These are phyloP conservation scores for Themeda triandra DNA, from an alignment of 176 grass and related monocot species.

Conservation along the genomic window DNA sequence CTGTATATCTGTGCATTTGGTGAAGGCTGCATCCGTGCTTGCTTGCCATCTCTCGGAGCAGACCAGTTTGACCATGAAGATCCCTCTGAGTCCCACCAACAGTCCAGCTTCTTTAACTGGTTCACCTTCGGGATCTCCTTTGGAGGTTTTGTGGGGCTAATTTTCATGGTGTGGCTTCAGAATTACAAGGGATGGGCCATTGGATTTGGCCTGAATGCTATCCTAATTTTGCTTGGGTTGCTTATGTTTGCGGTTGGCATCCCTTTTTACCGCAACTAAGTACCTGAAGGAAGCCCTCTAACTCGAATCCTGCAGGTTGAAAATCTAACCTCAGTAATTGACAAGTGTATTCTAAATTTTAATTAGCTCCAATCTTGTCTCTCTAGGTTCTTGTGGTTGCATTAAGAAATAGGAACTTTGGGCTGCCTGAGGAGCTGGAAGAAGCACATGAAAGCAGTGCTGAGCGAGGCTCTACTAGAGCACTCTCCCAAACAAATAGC, in stretches of 20 bases:
- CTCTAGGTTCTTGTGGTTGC: constrained; percentile 67
- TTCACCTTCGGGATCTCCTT: constrained; percentile 48
- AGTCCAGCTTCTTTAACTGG: constrained; percentile 67
- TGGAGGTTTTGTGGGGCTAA: constrained; percentile 51
- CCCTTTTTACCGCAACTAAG: constrained; percentile 57
- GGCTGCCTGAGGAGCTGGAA: constrained; percentile 39
- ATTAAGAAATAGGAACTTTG: constrained; percentile 56
- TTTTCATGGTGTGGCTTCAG: constrained; percentile 59
- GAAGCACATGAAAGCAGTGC: constrained; percentile 20
- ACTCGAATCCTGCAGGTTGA: constrained; percentile 52
- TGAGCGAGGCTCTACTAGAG: constrained; percentile 8
- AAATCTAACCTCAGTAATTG: not conserved
- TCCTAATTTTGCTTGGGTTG: constrained; percentile 44
- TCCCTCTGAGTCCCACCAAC: constrained; percentile 30
- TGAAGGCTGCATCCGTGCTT: constrained; percentile 51
- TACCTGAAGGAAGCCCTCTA: constrained; percentile 49
- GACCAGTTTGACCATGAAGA: constrained; percentile 67
- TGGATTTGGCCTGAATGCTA: constrained; percentile 36
- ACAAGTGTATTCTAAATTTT: not conserved
- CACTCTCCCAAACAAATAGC: constrained; percentile 1
- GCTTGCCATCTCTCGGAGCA: constrained; percentile 54
- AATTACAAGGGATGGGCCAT: constrained; percentile 59
- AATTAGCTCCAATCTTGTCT: not conserved
- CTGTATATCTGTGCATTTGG: constrained; percentile 50
- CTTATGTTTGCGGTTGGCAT: constrained; percentile 32